Conservation (phyloP, 2,329 filamentous ascomycete genomes). For the Phialophora expanda region DNA sequence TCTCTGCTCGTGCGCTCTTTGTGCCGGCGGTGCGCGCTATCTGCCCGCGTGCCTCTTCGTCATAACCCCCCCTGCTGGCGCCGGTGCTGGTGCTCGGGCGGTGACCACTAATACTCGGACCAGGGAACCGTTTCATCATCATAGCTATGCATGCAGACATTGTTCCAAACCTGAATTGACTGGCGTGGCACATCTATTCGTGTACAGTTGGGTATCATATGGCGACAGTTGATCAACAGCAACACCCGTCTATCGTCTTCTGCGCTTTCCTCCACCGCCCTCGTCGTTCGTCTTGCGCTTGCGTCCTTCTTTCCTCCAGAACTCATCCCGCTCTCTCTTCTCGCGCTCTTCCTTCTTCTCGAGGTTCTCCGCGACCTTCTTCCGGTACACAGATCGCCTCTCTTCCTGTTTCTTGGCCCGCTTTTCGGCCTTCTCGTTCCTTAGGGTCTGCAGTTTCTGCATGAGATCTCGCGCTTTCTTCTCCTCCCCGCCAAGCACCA, state of each 20-base stretch:
- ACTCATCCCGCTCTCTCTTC: conserved; percentile 90
- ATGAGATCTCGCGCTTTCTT: conserved; percentile 85
- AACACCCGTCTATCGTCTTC: conserved; percentile 18
- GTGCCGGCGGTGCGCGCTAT: not conserved
- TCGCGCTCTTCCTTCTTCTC: conserved; percentile 87
- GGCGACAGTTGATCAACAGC: conserved; percentile 5
- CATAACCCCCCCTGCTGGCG: not conserved
- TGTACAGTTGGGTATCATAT: conserved; percentile 20
- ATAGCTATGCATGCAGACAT: not conserved
- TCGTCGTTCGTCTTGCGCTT: conserved; percentile 67
- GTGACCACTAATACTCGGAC: not conserved
- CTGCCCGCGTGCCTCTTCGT: not conserved
- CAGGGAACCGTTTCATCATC: not conserved
- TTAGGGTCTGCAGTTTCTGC: conserved; percentile 87
- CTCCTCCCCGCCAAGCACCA: conserved; percentile 85
- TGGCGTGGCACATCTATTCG: conserved; percentile 6
- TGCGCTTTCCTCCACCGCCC: conserved; percentile 51
- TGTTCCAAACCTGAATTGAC: not conserved
- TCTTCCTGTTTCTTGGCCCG: conserved; percentile 85
- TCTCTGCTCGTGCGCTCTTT: conserved; percentile 7
- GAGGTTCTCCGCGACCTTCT: conserved; percentile 78
- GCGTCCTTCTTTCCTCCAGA: conserved; percentile 88
- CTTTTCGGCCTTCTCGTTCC: conserved; percentile 89
- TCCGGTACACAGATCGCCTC: conserved; percentile 76
- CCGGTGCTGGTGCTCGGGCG: not conserved